Evolutionary conservation across 352 stramenopile species (phyloP).

Genomic region (Globisporangium paroecandrum): DNA sequence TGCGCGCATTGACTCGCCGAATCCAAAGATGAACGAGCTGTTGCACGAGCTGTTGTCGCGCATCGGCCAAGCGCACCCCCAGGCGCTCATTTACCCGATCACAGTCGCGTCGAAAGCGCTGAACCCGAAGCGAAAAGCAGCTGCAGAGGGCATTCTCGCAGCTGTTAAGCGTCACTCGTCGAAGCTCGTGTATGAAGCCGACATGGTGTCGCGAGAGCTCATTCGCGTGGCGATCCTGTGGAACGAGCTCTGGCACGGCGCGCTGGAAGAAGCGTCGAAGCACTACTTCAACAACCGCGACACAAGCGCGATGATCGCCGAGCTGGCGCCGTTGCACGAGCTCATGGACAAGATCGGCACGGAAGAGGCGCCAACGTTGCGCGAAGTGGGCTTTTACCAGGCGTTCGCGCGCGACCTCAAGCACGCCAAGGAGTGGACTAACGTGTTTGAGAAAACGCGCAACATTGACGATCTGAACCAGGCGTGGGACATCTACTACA

Average conservation of each 20-base stretch:
- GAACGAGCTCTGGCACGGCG: slow-evolving; percentile 98
- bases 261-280: slow-evolving; percentile 97
- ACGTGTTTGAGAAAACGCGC: slow-evolving; percentile 75
- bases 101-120: slow-evolving; percentile 96
- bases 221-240: slow-evolving; percentile 99
- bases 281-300: slow-evolving; percentile 98
- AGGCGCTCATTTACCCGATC: slow-evolving; percentile 99
- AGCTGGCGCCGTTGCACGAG: slow-evolving; percentile 93
- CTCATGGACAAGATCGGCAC: slow-evolving; percentile 77
- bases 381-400: slow-evolving; percentile 83
- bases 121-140: slow-evolving; percentile 85
- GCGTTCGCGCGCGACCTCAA: slow-evolving; percentile 93
- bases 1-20: slow-evolving; percentile 85
- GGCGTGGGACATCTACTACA: slow-evolving; percentile 99
- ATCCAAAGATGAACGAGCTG: slow-evolving; percentile 74
- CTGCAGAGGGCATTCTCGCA: slow-evolving; percentile 95
- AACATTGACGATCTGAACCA: slow-evolving; percentile 84
- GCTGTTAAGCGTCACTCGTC: slow-evolving; percentile 94
- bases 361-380: slow-evolving; percentile 78
- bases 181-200: slow-evolving; percentile 96
- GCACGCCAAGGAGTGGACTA: slow-evolving; percentile 80
- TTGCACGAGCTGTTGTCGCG: slow-evolving; percentile 88
- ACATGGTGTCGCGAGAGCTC: slow-evolving; percentile 95
- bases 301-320: slow-evolving; percentile 95
- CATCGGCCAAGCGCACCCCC: slow-evolving; percentile 94